phyloP scores from a whole-genome alignment of 306 rosid species.

The Sphenostylis stenocarpa region DNA sequence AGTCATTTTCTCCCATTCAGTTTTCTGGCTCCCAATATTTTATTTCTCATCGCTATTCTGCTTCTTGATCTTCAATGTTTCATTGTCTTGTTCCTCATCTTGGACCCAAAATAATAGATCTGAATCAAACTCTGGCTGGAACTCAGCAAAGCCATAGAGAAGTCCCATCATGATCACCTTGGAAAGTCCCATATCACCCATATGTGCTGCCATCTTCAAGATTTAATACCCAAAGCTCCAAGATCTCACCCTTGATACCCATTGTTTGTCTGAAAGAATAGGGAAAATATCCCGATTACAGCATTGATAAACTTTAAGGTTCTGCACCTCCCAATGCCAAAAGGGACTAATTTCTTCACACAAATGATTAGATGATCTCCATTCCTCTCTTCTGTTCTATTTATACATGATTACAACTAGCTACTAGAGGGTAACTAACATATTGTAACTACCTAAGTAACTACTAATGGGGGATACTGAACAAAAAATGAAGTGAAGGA shows the following conservation, averaged over 20 bases:
- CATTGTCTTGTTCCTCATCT: not conserved
- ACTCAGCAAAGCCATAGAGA: not conserved
- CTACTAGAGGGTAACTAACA: not conserved
- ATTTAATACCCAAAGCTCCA: not conserved
- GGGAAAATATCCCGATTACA: not conserved
- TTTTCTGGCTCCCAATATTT: not conserved
- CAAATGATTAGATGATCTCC: not conserved
- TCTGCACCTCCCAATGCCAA: not conserved
- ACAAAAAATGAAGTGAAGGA: not conserved
- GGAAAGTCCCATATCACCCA: not conserved
- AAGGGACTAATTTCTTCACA: not conserved
- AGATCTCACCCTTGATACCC: not conserved
- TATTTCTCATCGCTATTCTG: not conserved
- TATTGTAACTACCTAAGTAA: not conserved
- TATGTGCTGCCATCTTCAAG: not conserved
- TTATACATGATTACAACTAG: not conserved
- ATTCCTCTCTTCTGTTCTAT: not conserved
- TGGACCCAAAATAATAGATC: not conserved
- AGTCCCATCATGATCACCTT: not conserved
- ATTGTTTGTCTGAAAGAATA: not conserved
- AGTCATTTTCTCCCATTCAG: too few species aligned
- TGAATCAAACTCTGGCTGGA: too few species aligned
- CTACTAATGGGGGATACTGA: not conserved
- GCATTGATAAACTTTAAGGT: not conserved
- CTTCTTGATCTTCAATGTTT: not conserved